phyloP scores from a whole-genome alignment of 2,329 filamentous ascomycete genomes.

The Drechmeria coniospora region DNA sequence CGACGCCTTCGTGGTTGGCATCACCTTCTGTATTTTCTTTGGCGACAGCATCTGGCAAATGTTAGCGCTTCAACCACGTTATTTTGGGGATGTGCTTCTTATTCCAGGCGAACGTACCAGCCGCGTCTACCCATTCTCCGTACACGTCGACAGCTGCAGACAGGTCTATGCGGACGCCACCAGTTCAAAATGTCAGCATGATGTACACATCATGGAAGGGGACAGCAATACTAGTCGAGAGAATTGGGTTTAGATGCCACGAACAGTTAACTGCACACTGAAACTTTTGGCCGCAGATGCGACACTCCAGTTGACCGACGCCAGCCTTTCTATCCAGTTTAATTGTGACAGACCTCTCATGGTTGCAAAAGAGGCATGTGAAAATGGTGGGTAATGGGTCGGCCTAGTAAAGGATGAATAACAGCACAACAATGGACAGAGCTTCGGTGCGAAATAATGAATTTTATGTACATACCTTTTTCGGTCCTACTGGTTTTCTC shows the following conservation, averaged over 20 bases:
- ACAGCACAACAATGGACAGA: background rate
- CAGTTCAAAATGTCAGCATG: background rate
- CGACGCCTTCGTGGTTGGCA: slow-evolving; percentile 13
- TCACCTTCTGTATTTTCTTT: slow-evolving; percentile 26
- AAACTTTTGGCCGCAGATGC: slow-evolving; percentile 85
- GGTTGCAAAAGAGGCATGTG: slow-evolving; percentile 95
- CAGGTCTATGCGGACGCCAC: slow-evolving; percentile 43
- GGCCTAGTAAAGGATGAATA: slow-evolving; percentile 24
- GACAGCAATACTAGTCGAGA: background rate
- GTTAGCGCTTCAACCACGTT: no score
- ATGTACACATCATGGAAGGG: background rate
- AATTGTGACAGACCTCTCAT: slow-evolving; percentile 81
- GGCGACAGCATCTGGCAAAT: slow-evolving; percentile 30
- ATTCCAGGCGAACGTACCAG: slow-evolving; percentile 26
- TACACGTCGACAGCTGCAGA: slow-evolving; percentile 91
- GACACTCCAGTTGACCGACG: slow-evolving; percentile 74
- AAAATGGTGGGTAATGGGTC: slow-evolving; percentile 71
- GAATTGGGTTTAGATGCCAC: background rate
- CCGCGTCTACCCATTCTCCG: slow-evolving; percentile 92
- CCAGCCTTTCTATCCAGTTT: slow-evolving; percentile 90
- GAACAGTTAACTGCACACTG: slow-evolving; percentile 86
- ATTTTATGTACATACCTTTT: slow-evolving; percentile 63
- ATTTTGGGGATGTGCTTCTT: no score
- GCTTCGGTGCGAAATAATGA: no score
- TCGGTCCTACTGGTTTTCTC: slow-evolving; percentile 64